These are phyloP conservation scores for Rhizopus stolonifer DNA, from an alignment of 371 early-diverging fungal species.

Conservation along the genomic window DNA sequence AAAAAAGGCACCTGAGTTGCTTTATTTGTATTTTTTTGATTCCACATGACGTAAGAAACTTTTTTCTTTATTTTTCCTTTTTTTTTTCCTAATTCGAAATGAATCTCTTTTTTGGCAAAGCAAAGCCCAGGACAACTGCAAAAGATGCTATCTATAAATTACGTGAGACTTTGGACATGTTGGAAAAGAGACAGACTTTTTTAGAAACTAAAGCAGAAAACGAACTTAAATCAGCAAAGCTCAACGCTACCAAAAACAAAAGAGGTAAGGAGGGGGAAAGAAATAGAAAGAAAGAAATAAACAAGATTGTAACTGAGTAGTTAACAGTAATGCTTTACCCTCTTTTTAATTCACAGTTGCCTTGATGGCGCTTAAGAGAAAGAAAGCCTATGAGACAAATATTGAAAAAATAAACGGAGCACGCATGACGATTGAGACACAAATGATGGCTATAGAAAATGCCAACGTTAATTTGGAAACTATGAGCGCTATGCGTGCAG, in stretches of 20 bases:
- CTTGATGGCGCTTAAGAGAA: slow-evolving; percentile 92
- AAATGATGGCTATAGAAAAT: slow-evolving; percentile 94
- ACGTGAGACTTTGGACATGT: slow-evolving; percentile 87
- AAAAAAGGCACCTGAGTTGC: no score
- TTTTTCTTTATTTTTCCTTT: no score
- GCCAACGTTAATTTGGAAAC: slow-evolving; percentile 96
- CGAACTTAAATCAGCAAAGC: slow-evolving; percentile 85
- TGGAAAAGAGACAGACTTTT: slow-evolving; percentile 91
- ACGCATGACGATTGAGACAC: slow-evolving; percentile 91
- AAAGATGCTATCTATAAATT: slow-evolving; percentile 94
- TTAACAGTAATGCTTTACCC: no score
- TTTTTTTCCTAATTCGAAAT: no score
- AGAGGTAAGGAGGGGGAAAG: no score
- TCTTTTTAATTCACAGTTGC: no score
- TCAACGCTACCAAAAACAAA: slow-evolving; percentile 91
- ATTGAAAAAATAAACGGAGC: slow-evolving; percentile 89
- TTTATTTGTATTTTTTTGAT: no score
- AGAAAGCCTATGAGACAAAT: slow-evolving; percentile 83
- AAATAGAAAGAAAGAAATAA: no score
- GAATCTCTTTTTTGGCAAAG: slow-evolving; percentile 85
- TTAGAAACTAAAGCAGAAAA: slow-evolving; percentile 86
- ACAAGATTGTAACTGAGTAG: no score
- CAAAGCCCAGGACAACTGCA: slow-evolving; percentile 78
- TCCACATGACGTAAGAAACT: no score
- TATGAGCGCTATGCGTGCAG: slow-evolving; percentile 93